Evolutionary conservation across 2,329 filamentous ascomycete species (phyloP), one percentile per base, ranked within the genome.

Genomic region (Metarhizium humberi): DNA sequence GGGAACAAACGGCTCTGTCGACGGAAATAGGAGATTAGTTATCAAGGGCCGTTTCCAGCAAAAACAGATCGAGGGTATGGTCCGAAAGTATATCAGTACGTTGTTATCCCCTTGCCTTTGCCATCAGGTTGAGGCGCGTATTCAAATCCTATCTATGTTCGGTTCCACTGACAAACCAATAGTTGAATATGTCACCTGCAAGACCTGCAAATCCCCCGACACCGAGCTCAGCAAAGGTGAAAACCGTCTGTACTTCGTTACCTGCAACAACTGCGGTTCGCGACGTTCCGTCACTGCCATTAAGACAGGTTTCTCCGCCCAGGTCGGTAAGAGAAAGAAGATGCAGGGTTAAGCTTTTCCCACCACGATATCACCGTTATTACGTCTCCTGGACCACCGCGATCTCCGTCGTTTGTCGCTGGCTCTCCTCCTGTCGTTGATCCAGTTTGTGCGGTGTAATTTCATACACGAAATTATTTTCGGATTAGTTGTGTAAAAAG

Each of bases 41-140:
- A 99, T 99, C 82, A 96, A 96, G 82, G 94, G 94, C 80, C 90
- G 94, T 69, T 99, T 99, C 88, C 92, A 97, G 75, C 92, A 97
- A 78, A 96, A 96, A 78, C 92, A 97, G 79, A 92, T 97, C 69
- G 94, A 99, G 79, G 96, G 95, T 75, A 91, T 97, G 53, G 76
- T 97, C 70, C 82, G 92, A 76, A 89, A 92, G 79, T 96, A 96
- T 74, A 96, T 96, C 71, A 88, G 88, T 90, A 78, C 72, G 84
- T 80, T 32, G 7, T 51, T n/a, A 40, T 16, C 47, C 34, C 20
- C 25, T 25, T 32, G 7, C 18, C 25, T 42, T 34, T 45, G n/a
- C 18, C 38, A 13, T 18, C 46, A 34, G 4, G 36, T 25, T 25
- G 25, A 25, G 25, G 25, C 25, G 25, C 25, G 25, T 25, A 25